These are phyloP conservation scores for Pleomassaria siparia DNA, from an alignment of 2,329 filamentous ascomycete genomes.

Conservation along the genomic window DNA sequence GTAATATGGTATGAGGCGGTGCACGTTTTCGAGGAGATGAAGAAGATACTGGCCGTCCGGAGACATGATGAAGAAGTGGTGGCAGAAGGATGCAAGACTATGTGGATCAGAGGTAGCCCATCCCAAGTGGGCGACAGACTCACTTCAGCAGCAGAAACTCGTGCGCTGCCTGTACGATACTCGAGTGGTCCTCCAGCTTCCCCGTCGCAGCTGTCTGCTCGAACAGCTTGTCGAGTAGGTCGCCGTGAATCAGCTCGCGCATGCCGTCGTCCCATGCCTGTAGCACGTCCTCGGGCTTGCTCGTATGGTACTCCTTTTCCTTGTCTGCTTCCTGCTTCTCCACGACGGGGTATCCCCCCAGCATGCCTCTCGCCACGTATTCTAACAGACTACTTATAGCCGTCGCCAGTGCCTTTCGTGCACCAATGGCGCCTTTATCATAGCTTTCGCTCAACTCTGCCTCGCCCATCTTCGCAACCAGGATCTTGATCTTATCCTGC, in stretches of 20 bases:
- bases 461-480: slow-evolving; percentile 54
- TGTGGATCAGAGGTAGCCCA: neutral
- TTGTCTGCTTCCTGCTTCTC: slow-evolving; percentile 37
- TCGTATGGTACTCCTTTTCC: slow-evolving; percentile 56
- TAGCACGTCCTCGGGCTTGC: slow-evolving; percentile 61
- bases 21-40: slow-evolving; percentile 68
- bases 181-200: slow-evolving; percentile 65
- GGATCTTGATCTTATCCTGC: slow-evolving; percentile 44
- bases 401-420: slow-evolving; percentile 73
- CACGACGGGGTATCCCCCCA: slow-evolving; percentile 60
- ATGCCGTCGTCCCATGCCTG: slow-evolving; percentile 68
- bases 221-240: slow-evolving; percentile 67
- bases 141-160: slow-evolving; percentile 73
- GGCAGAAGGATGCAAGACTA: slow-evolving; percentile 72
- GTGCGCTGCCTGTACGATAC: slow-evolving; percentile 63
- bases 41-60: slow-evolving; percentile 75
- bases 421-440: slow-evolving; percentile 74
- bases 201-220: slow-evolving; percentile 61
- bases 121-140: slow-evolving; percentile 26
- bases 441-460: slow-evolving; percentile 79
- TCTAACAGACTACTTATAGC: slow-evolving; percentile 71
- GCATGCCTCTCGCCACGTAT: slow-evolving; percentile 64
- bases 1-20: slow-evolving; percentile 71
- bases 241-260: slow-evolving; percentile 67
- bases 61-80: slow-evolving; percentile 71